Evolutionary conservation across 2,329 filamentous ascomycete species (phyloP).

Genomic region (Hyphodiscus sp.): DNA sequence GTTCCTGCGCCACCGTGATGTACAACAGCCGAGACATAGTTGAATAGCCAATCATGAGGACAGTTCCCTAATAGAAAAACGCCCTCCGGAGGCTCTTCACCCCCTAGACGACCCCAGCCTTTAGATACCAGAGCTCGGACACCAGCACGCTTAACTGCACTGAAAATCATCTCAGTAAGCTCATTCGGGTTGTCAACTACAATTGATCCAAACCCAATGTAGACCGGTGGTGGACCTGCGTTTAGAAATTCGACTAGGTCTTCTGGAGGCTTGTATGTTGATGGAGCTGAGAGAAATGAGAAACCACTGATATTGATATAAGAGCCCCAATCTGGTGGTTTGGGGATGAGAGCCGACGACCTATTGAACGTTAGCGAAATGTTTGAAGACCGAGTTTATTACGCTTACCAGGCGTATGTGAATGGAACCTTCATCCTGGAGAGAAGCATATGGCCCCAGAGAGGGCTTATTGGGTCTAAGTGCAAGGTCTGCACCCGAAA

Average conservation of each 20-base stretch:
- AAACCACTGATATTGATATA: slow-evolving; percentile 72
- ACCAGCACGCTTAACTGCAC: slow-evolving; percentile 56
- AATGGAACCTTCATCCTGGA: slow-evolving; percentile 68
- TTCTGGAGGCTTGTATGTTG: slow-evolving; percentile 50
- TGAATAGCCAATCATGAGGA: slow-evolving; percentile 73
- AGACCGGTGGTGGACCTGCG: slow-evolving; percentile 54
- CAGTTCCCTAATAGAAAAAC: slow-evolving; percentile 67
- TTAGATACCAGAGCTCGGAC: slow-evolving; percentile 67
- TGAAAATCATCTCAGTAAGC: slow-evolving; percentile 65
- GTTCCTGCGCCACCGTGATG: slow-evolving; percentile 26
- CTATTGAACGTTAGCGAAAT: slow-evolving; percentile 2
- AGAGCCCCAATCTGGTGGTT: slow-evolving; percentile 59
- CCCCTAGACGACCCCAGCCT: slow-evolving; percentile 67
- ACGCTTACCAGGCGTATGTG: slow-evolving; percentile 60
- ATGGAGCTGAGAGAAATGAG: slow-evolving; percentile 59
- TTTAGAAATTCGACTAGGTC: slow-evolving; percentile 49
- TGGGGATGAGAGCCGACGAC: slow-evolving; percentile 53
- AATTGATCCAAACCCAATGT: slow-evolving; percentile 72
- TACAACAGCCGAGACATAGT: slow-evolving; percentile 40
- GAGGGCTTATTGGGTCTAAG: slow-evolving; percentile 64
- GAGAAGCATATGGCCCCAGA: slow-evolving; percentile 69
- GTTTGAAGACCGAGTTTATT: neutral
- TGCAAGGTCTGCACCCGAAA: slow-evolving; percentile 62
- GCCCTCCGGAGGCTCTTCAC: slow-evolving; percentile 47
- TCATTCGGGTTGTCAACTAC: slow-evolving; percentile 63